Conservation (phyloP, 768 basidiomycete genomes). For the Wakefieldia striispora region DNA sequence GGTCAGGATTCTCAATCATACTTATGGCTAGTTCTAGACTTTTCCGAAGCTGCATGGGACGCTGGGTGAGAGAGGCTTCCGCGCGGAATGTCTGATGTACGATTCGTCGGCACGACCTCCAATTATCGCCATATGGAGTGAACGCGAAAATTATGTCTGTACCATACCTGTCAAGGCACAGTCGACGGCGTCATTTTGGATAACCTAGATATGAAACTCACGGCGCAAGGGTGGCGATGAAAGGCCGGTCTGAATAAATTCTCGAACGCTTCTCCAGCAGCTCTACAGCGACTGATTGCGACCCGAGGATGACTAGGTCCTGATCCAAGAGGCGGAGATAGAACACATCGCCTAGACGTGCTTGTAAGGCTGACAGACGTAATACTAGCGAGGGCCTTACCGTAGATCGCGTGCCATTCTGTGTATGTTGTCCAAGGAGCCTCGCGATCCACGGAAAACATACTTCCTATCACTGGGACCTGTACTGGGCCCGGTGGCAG, state of each 20-base stretch:
- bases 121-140: constrained; percentile 7
- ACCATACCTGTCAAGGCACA: constrained; percentile 5
- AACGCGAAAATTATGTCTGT: constrained; percentile 4
- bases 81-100: constrained; percentile 9
- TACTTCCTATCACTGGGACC: neutral
- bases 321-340: constrained; percentile 46
- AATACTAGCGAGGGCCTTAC: too few relatives aligned
- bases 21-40: constrained; percentile 1
- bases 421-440: constrained; percentile 8
- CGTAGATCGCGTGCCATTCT: constrained; percentile 1
- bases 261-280: constrained; percentile 44
- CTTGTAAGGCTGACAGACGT: too few relatives aligned
- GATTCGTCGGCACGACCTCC: constrained; percentile 8
- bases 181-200: too few relatives aligned
- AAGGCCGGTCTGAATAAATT: constrained; percentile 50
- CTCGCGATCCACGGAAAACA: neutral
- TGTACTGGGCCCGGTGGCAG: constrained; percentile 7
- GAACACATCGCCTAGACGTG: constrained; percentile 37
- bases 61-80: neutral
- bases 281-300: constrained; percentile 39
- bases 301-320: constrained; percentile 44
- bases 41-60: constrained; percentile 5
- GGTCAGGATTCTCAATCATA: neutral
- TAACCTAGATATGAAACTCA: neutral
- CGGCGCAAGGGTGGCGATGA: constrained; percentile 7